A percentile compares a stretch with the other conserved stretches of the same genome.
These are phyloP conservation scores for Marasmius sp. DNA, from an alignment of 1,284 basidiomycete species.

Conservation along the genomic window DNA sequence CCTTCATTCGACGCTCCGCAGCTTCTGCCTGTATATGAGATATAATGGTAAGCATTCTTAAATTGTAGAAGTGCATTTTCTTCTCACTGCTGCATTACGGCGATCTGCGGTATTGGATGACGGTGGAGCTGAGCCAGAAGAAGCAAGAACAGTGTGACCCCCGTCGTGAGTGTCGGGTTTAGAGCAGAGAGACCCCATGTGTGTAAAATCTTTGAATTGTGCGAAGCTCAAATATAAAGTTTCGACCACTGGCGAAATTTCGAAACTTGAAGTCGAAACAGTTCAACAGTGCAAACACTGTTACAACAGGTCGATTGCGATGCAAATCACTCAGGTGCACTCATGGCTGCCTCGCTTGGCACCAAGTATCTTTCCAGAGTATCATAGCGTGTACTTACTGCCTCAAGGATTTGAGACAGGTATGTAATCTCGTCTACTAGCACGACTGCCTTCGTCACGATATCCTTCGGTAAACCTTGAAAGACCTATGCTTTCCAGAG, in stretches of 20 bases:
- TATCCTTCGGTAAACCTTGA: constrained; percentile 38
- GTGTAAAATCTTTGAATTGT: constrained; percentile 13
- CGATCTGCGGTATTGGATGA: constrained; percentile 36
- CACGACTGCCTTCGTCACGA: constrained; percentile 21
- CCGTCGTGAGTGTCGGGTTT: constrained; percentile 52
- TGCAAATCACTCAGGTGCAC: neutral
- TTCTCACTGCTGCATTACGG: constrained; percentile 52
- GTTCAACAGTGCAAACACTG: too few species aligned
- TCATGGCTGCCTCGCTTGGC: neutral
- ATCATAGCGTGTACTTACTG: neutral
- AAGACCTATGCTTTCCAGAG: constrained; percentile 49
- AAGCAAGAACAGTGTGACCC: constrained; percentile 53
- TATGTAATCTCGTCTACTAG: constrained; percentile 40
- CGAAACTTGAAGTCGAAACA: too few species aligned
- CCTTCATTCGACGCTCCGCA: constrained; percentile 64
- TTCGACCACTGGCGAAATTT: neutral
- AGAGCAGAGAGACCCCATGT: constrained; percentile 71
- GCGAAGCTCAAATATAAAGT: neutral
- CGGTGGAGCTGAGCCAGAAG: constrained; percentile 22
- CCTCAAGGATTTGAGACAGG: constrained; percentile 26
- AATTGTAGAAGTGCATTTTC: neutral
- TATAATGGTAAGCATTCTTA: neutral
- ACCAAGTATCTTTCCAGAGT: neutral
- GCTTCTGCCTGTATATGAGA: constrained; percentile 42
- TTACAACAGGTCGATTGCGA: too few species aligned